Conservation (phyloP, 345 rosid species). For the Raphanus raphanistrum region DNA sequence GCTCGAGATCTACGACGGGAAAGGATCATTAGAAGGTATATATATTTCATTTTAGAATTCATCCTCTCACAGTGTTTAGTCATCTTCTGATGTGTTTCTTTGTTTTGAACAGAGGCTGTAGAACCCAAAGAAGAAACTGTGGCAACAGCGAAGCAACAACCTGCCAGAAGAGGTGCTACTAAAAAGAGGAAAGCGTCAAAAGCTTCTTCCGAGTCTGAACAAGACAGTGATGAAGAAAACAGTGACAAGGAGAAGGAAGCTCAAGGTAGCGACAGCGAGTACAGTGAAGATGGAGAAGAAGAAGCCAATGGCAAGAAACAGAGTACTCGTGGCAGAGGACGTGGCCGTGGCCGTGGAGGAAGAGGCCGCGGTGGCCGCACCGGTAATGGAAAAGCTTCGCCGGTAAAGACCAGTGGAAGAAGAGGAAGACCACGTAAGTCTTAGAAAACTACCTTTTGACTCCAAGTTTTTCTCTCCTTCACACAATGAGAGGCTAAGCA, state of each 20-base stretch:
- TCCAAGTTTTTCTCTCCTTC: slow-evolving; percentile 19
- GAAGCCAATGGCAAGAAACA: slow-evolving; percentile 56
- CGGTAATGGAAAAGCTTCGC: slow-evolving; percentile 43
- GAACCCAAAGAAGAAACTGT: slow-evolving; percentile 48
- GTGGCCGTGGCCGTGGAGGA: slow-evolving; percentile 54
- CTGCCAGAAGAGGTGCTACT: slow-evolving; percentile 46
- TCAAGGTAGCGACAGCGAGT: slow-evolving; percentile 48
- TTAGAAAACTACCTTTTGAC: slow-evolving; percentile 23
- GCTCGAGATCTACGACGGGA: slow-evolving; percentile 84
- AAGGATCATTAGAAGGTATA: slow-evolving; percentile 76
- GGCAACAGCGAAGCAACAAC: slow-evolving; percentile 39
- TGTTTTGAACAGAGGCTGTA: slow-evolving; percentile 45
- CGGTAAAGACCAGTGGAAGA: slow-evolving; percentile 55
- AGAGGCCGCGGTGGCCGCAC: slow-evolving; percentile 49
- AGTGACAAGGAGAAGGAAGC: slow-evolving; percentile 56
- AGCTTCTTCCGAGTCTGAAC: slow-evolving; percentile 60
- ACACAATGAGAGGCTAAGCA: slow-evolving; percentile 16
- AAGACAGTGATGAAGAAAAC: slow-evolving; percentile 51
- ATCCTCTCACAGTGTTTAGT: not conserved
- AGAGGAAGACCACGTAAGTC: slow-evolving; percentile 82
- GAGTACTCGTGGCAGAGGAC: slow-evolving; percentile 53
- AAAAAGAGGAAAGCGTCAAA: slow-evolving; percentile 66
- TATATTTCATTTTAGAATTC: not conserved
- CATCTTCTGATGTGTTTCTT: not conserved
- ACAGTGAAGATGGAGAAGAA: slow-evolving; percentile 45